Base-by-base conservation (phyloP, 345 rosid genomes). In the Arabidopsis suecica region DNA sequence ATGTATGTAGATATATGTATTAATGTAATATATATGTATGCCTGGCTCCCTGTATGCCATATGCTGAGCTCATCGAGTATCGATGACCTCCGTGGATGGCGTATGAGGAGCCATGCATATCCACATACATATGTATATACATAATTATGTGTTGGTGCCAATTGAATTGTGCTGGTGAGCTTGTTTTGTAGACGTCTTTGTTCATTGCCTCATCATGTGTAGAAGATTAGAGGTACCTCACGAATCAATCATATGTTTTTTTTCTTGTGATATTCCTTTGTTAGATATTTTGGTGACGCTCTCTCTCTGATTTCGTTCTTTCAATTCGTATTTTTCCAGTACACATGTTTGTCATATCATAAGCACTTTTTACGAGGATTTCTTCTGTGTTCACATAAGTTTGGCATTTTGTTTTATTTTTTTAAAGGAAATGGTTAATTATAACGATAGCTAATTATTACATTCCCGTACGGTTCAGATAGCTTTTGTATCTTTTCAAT, bases 11-110 rank as follows among this genome's bases (percentile, higher is more conserved):
- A 28, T 28, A 4, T 28, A 28, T 28, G 32, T 28, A 28, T 3
- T 20, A 20, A 23, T 68, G 71, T 68, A 25, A 47, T 55, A 48
- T 67, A 70, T 72, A 28, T 73, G 78, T 88, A 82, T 89, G 96
- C 97, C 97, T 92, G 97, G 97, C 97, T 92, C 97, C 97, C 97
- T 92, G 97, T 92, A 92, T 92, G 97, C 97, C 97, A 92, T 89
- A 83, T 81, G 86, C 84, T 77, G 78, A 84, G 86, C 83, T 78
- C 86, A 82, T 77, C 96, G 75, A 78, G 76, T 22, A 54, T 76
- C 92, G 93, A 77, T 77, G 91, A 87, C 83, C 90, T 87, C 82
- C 80, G 91, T 84, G 93, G 86, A 89, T 92, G 97, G 97, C 97
- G 96, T 92, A 92, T 92, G 97, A 88, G 97, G 97, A 89, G 97